phyloP scores from a whole-genome alignment of 768 basidiomycete genomes.

The Russula sp. region DNA sequence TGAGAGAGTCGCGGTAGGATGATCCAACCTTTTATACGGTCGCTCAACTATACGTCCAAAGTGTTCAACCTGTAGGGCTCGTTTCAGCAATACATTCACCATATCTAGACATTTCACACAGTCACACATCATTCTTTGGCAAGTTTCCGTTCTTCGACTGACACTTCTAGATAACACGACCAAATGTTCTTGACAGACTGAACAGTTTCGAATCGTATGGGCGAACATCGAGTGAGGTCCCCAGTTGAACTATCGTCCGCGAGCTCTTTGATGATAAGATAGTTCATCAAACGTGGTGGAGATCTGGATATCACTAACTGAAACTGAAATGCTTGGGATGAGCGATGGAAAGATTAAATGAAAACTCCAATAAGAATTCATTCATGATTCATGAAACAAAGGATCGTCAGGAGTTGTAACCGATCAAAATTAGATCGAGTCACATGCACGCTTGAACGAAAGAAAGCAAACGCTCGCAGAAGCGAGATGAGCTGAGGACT shows the following conservation, averaged over 20 bases:
- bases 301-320: background rate
- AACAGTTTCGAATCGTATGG: background rate
- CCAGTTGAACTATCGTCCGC: background rate
- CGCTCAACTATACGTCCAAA: constrained; percentile 5
- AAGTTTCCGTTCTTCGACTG: constrained; percentile 17
- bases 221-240: background rate
- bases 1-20: constrained; percentile 8
- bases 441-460: constrained; percentile 7
- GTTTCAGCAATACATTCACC: constrained; percentile 14
- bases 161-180: constrained; percentile 19
- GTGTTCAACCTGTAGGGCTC: background rate
- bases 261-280: background rate
- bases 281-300: background rate
- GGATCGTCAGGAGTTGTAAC: constrained; percentile 19
- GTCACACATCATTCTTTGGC: constrained; percentile 15
- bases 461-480: constrained; percentile 11
- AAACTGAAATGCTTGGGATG: background rate
- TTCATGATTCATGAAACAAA: constrained; percentile 14
- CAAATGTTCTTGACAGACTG: constrained; percentile 10
- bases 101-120: constrained; percentile 18
- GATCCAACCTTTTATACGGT: constrained; percentile 20
- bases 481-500: constrained; percentile 4
- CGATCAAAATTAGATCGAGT: constrained; percentile 17
- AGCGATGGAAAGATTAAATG: background rate
- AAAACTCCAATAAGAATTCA: background rate